Percentiles rank a stretch among this genome's conserved stretches.
phyloP scores from a whole-genome alignment of 2,329 filamentous ascomycete genomes.

The Colletotrichum horii region DNA sequence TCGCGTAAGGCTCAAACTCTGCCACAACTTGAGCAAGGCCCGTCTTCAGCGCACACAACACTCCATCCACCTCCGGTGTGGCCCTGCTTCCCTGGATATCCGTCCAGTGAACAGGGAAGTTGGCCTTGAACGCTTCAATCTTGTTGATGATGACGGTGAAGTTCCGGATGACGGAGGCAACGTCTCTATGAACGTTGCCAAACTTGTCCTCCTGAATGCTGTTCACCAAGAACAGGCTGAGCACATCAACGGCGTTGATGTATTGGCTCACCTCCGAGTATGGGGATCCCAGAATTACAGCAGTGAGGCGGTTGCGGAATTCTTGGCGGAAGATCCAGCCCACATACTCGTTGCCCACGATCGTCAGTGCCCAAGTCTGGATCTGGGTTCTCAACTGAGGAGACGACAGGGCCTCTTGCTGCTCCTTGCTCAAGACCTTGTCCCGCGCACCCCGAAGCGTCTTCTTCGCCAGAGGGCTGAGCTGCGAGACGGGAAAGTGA shows the following conservation, averaged over 20 bases:
- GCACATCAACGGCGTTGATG: conserved; percentile 72
- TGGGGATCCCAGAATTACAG: conserved; percentile 75
- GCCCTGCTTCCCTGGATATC: conserved; percentile 66
- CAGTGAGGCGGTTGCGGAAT: conserved; percentile 68
- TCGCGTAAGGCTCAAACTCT: conserved; percentile 77
- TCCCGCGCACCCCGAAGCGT: conserved; percentile 52
- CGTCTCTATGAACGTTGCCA: conserved; percentile 84
- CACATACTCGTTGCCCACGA: conserved; percentile 56
- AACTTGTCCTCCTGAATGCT: conserved; percentile 83
- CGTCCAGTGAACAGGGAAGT: conserved; percentile 76
- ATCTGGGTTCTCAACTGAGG: conserved; percentile 55
- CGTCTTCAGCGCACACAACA: conserved; percentile 68
- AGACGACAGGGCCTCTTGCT: conserved; percentile 57
- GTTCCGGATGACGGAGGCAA: conserved; percentile 75
- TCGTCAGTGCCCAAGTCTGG: conserved; percentile 48
- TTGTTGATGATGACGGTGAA: conserved; percentile 73
- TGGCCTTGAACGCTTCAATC: conserved; percentile 70
- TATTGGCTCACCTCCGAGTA: conserved; percentile 73
- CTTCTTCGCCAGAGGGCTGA: conserved; percentile 57
- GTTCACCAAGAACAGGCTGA: conserved; percentile 72
- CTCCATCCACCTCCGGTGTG: conserved; percentile 71
- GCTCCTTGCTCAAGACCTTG: conserved; percentile 55
- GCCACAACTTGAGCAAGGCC: conserved; percentile 70
- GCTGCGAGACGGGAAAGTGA: conserved; percentile 50
- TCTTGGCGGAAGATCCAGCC: conserved; percentile 74